phyloP scores from a whole-genome alignment of 2,329 filamentous ascomycete species.

The Nakataea oryzae region DNA sequence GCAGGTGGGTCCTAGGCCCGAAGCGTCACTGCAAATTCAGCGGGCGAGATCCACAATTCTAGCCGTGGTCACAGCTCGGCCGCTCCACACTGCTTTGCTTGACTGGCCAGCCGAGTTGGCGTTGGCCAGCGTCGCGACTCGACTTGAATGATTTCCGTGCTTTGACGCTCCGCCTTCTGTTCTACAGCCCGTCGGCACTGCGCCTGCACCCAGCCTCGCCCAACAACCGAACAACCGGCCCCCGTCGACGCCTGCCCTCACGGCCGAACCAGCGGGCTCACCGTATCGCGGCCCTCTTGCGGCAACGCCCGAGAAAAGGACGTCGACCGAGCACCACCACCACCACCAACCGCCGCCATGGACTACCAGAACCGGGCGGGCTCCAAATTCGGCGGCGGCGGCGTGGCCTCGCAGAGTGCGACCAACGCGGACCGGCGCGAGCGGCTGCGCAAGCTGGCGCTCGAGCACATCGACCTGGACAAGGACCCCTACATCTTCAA shows the following conservation, averaged over 20 bases:
- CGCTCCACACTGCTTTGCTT: neutral
- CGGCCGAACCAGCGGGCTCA: no score
- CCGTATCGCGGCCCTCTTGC: no score
- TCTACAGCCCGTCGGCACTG: no score
- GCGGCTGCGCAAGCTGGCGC: slow-evolving; percentile 91
- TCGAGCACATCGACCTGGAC: slow-evolving; percentile 97
- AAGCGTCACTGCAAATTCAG: no score
- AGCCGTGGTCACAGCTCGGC: neutral
- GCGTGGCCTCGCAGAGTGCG: slow-evolving; percentile 84
- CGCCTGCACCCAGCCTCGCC: neutral
- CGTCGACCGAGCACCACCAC: neutral
- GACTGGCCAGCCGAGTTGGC: neutral
- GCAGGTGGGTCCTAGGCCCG: no score
- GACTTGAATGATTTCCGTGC: neutral
- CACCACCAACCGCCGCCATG: slow-evolving; percentile 27
- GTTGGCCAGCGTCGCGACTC: neutral
- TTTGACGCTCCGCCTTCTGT: no score
- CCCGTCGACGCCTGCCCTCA: no score
- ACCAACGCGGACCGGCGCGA: slow-evolving; percentile 97
- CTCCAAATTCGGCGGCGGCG: slow-evolving; percentile 95
- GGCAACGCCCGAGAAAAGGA: no score
- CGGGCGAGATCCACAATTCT: neutral
- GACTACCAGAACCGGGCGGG: slow-evolving; percentile 86
- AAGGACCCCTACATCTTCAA: slow-evolving; percentile 99
- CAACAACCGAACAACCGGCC: neutral